These are phyloP conservation scores for Lachnellula arida DNA, from an alignment of 2,329 filamentous ascomycete genomes.

Conservation along the genomic window DNA sequence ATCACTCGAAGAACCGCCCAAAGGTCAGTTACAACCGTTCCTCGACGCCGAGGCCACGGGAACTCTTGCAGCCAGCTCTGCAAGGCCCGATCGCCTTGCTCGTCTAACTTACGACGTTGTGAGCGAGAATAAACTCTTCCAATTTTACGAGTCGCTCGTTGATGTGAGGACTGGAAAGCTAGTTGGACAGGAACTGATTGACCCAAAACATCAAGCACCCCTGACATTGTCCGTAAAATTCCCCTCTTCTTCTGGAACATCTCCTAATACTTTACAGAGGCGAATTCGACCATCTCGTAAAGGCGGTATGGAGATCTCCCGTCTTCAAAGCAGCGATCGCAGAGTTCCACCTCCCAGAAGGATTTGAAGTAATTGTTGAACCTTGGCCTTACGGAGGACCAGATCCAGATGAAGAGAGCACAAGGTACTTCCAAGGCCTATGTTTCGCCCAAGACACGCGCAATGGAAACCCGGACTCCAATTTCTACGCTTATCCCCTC, in stretches of 20 bases:
- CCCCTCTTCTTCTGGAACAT: neutral
- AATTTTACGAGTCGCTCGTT: slow-evolving; percentile 50
- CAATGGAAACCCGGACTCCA: slow-evolving; percentile 25
- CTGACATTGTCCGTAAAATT: slow-evolving; percentile 39
- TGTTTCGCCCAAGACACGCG: slow-evolving; percentile 45
- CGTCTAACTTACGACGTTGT: slow-evolving; percentile 54
- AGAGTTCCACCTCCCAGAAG: slow-evolving; percentile 48
- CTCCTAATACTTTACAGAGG: slow-evolving; percentile 25
- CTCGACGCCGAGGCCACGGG: slow-evolving; percentile 42
- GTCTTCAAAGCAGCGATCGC: slow-evolving; percentile 47
- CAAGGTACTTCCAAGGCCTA: slow-evolving; percentile 49
- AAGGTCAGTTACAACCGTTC: slow-evolving; percentile 45
- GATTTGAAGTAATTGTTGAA: slow-evolving; percentile 49
- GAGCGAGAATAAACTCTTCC: slow-evolving; percentile 45
- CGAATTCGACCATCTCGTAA: slow-evolving; percentile 44
- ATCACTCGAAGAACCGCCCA: slow-evolving; percentile 51
- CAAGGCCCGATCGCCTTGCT: slow-evolving; percentile 45
- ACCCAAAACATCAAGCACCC: slow-evolving; percentile 43
- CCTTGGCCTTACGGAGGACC: slow-evolving; percentile 54
- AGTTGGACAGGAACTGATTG: slow-evolving; percentile 42
- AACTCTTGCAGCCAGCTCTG: slow-evolving; percentile 33
- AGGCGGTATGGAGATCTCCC: slow-evolving; percentile 47
- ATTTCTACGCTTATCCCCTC: slow-evolving; percentile 49
- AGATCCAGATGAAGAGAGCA: slow-evolving; percentile 41
- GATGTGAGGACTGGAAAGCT: slow-evolving; percentile 40